Percentiles rank a stretch among this genome's conserved stretches.
Evolutionary conservation across 2,329 filamentous ascomycete genomes (phyloP).

Genomic region (Pseudomassariella vexata): DNA sequence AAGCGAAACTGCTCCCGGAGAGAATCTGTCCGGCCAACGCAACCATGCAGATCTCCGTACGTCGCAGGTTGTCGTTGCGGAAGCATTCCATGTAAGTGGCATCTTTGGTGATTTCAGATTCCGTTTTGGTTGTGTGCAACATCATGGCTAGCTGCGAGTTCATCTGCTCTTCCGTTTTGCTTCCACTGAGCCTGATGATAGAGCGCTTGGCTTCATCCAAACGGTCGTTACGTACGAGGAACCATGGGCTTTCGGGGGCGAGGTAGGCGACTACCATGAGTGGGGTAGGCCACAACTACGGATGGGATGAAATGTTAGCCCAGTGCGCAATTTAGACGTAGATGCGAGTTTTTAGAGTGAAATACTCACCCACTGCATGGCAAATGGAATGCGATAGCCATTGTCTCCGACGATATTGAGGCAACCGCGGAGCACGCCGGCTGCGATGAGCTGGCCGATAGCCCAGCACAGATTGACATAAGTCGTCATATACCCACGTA

Average conservation of each 20-base stretch:
- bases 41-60: no score
- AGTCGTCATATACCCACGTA: constrained; percentile 6
- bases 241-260: constrained; percentile 8
- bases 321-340: no score
- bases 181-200: constrained; percentile 3
- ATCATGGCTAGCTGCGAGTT: constrained; percentile 9
- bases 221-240: constrained; percentile 6
- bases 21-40: constrained; percentile 28
- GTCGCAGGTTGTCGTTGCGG: constrained; percentile 5
- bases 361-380: constrained; percentile 8
- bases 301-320: no score
- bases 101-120: constrained; percentile 5
- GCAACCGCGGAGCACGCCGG: constrained; percentile 5
- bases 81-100: constrained; percentile 9
- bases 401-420: constrained; percentile 7
- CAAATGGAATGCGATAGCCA: constrained; percentile 8
- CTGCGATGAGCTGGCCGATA: constrained; percentile 5
- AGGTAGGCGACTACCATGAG: constrained; percentile 4
- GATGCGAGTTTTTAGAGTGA: no score
- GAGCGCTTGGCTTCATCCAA: constrained; percentile 6
- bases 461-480: constrained; percentile 9
- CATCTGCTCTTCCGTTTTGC: constrained; percentile 4
- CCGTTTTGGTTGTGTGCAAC: constrained; percentile 6
- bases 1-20: constrained; percentile 29
- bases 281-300: constrained; percentile 8